Evolutionary conservation across 352 stramenopile genomes (phyloP).

Genomic region (Phytophthora colocasiae): DNA sequence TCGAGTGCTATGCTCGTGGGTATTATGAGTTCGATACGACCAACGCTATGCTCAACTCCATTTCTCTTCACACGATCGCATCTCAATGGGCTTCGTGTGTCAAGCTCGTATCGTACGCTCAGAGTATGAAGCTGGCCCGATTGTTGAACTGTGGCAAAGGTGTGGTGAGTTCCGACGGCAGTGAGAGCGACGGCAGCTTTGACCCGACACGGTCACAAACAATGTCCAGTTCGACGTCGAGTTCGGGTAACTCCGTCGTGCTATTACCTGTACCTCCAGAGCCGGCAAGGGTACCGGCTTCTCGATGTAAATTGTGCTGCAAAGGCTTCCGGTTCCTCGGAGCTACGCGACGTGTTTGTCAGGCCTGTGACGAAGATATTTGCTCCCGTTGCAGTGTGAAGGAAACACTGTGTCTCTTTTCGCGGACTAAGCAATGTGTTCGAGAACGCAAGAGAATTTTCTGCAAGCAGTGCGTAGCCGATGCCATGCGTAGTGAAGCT

Average conservation of each 20-base stretch:
- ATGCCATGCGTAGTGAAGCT: slow-evolving; percentile 40
- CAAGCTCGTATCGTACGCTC: slow-evolving; percentile 43
- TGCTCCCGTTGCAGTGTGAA: slow-evolving; percentile 41
- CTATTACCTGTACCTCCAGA: slow-evolving; percentile 28
- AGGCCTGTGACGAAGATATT: slow-evolving; percentile 41
- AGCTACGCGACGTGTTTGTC: slow-evolving; percentile 33
- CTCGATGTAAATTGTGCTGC: slow-evolving; percentile 41
- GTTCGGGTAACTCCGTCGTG: slow-evolving; percentile 29
- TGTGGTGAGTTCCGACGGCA: slow-evolving; percentile 30
- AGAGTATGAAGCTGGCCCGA: slow-evolving; percentile 55
- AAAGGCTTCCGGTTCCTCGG: slow-evolving; percentile 46
- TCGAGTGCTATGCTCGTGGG: slow-evolving; percentile 42
- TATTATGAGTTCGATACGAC: slow-evolving; percentile 47
- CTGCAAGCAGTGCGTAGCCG: slow-evolving; percentile 44
- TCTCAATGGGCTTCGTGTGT: slow-evolving; percentile 38
- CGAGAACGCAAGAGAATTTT: slow-evolving; percentile 38
- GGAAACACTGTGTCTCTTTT: slow-evolving; percentile 39
- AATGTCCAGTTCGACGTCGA: slow-evolving; percentile 42
- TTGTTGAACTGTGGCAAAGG: slow-evolving; percentile 36
- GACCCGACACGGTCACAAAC: slow-evolving; percentile 21
- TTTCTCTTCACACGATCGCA: slow-evolving; percentile 40
- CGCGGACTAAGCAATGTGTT: slow-evolving; percentile 16
- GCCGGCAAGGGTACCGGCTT: slow-evolving; percentile 25
- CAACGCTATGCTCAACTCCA: slow-evolving; percentile 49
- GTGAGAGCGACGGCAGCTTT: slow-evolving; percentile 30